These are phyloP conservation scores for Calonectria honghensis DNA, from an alignment of 2,329 filamentous ascomycete genomes.

Conservation along the genomic window DNA sequence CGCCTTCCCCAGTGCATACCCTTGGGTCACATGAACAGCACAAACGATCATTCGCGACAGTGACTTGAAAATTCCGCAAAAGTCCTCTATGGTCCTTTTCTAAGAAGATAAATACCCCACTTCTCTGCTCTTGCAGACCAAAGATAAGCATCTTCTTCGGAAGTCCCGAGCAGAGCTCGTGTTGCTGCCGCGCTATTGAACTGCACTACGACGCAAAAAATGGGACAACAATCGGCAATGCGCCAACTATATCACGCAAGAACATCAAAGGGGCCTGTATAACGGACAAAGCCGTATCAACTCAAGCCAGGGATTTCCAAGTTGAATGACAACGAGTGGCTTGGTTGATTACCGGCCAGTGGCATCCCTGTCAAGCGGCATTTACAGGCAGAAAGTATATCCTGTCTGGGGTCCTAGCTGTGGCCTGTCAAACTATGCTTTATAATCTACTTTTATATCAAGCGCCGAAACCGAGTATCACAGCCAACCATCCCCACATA, in stretches of 20 bases:
- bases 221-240: neutral
- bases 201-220: neutral
- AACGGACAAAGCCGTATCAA: neutral
- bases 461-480: neutral
- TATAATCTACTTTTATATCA: neutral
- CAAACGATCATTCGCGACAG: neutral
- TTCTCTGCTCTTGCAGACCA: neutral
- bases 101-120: neutral
- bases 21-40: neutral
- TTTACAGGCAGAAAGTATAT: neutral
- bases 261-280: fast-evolving
- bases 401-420: neutral
- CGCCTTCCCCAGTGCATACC: neutral
- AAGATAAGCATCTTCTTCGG: neutral
- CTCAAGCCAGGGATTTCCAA: neutral
- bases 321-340: neutral
- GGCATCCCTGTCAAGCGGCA: neutral
- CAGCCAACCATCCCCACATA: too few species aligned
- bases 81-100: neutral
- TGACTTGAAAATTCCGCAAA: neutral
- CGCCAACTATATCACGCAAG: neutral
- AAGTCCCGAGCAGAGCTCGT: neutral
- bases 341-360: neutral
- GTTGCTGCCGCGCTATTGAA: neutral
- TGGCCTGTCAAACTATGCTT: too few species aligned